These are phyloP conservation scores for Naegleria gruberi DNA, from an alignment of 208 protist genomes.

Conservation along the genomic window DNA sequence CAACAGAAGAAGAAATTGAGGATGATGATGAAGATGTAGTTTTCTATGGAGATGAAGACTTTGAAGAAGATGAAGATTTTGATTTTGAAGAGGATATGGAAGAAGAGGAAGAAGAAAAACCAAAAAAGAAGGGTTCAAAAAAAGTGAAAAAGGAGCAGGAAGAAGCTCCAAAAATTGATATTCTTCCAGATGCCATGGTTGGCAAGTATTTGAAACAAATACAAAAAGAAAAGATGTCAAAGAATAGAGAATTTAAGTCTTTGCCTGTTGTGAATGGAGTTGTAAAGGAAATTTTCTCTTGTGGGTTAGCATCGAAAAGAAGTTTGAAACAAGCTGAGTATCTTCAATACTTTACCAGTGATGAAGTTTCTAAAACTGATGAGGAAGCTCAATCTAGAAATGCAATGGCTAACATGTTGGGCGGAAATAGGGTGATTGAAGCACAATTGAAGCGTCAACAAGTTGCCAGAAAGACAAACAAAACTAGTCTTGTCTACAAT, in stretches of 20 bases:
- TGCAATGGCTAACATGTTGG: background rate
- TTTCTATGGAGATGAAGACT: background rate
- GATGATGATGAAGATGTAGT: background rate
- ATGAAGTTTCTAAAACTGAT: background rate
- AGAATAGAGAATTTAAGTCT: background rate
- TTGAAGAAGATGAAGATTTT: background rate
- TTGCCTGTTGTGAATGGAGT: background rate
- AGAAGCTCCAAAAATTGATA: background rate
- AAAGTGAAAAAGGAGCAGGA: background rate
- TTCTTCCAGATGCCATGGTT: background rate
- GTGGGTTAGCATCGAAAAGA: background rate
- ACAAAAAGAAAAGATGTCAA: background rate
- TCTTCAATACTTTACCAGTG: background rate
- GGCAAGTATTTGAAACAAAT: background rate
- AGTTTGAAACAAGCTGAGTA: background rate
- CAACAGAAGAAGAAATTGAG: too few relatives aligned
- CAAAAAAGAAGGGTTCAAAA: background rate
- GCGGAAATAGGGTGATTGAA: background rate
- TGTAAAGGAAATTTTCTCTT: background rate
- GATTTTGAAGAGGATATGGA: background rate
- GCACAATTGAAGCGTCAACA: background rate
- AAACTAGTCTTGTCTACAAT: background rate
- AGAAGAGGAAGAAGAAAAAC: background rate
- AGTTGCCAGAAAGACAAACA: background rate
- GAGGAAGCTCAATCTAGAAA: background rate